Evolutionary conservation across 306 rosid species (phyloP), one percentile per base, ranked within the genome.

Genomic region (Comarum palustre): DNA sequence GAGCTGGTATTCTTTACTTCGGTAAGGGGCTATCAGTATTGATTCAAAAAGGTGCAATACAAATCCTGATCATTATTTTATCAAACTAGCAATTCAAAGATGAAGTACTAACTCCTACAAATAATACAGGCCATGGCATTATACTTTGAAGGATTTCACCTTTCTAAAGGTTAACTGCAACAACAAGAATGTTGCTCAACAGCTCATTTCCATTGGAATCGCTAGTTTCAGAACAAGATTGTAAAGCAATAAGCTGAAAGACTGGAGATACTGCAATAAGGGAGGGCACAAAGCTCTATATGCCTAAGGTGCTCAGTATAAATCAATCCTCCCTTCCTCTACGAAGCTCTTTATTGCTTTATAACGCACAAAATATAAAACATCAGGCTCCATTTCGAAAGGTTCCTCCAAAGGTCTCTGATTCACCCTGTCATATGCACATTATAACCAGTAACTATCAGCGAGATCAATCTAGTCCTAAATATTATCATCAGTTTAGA

Each of bases 291-390:
- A 41, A 43, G 15, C 24, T 15, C 7, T 58, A 58, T 58, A 27
- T 9, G 19, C 19, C n/a, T 34, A 34, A 34, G 38, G 38, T 34
- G 38, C 38, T 16, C 70, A 79, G 39, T 25, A 71, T 34, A 86
- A 80, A 59, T 89, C 96, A 74, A 93, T 87, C 81, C 82, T 85
- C 24, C 97, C 96, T 51, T 84, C 90, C 83, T 90, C 97, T 8
- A 89, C 92, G 13, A 89, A 87, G 31, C 88, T 79, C 82, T 87
- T 93, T 73, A 93, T 89, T 32, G 96, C 90, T 80, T 86, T 93
- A 84, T 89, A 90, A 77, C 96, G 92, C 57, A 93, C 88, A 76
- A 90, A 89, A 84, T 91, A 86, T 19, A 86, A 60, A 7, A 77
- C 88, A 64, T 80, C 74, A 63, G 83, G 81, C 85, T 86, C 87